Evolutionary conservation across 306 rosid genomes (phyloP).

Genomic region (Lathyrus oleraceus): DNA sequence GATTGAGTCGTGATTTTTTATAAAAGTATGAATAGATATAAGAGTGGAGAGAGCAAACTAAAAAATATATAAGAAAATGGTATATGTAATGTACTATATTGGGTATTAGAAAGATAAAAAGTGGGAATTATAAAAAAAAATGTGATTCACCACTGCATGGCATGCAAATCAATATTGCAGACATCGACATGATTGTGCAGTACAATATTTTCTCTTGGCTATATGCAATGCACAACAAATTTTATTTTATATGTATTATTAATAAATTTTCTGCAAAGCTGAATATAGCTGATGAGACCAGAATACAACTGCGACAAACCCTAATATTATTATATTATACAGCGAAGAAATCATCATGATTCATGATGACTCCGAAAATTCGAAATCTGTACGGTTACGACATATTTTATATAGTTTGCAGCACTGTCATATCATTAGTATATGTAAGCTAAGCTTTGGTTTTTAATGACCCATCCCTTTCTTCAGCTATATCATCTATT

Average conservation of each 20-base stretch:
- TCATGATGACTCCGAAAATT: slow-evolving; percentile 24
- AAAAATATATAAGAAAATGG: too few species aligned
- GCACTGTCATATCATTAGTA: not conserved
- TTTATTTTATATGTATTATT: not conserved
- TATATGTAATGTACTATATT: too few species aligned
- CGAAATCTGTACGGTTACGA: slow-evolving; percentile 36
- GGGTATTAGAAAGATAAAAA: too few species aligned
- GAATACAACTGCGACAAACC: not conserved
- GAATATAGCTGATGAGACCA: slow-evolving; percentile 15
- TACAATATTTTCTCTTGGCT: not conserved
- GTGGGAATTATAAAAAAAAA: too few species aligned
- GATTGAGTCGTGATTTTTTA: too few species aligned
- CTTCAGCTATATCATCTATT: slow-evolving; percentile 33
- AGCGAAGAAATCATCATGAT: not conserved
- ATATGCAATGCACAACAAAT: not conserved
- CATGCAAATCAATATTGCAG: not conserved
- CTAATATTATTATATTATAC: slow-evolving; percentile 16
- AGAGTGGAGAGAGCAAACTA: too few species aligned
- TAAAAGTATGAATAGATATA: too few species aligned
- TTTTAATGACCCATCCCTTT: slow-evolving; percentile 33
- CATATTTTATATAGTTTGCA: not conserved
- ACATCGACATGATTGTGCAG: not conserved
- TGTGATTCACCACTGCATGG: not conserved
- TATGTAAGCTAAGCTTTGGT: not conserved
- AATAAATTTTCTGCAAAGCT: not conserved